These are phyloP conservation scores for Sporisorium iseilematis-ciliati DNA, from an alignment of 1,284 basidiomycete genomes.

Conservation along the genomic window DNA sequence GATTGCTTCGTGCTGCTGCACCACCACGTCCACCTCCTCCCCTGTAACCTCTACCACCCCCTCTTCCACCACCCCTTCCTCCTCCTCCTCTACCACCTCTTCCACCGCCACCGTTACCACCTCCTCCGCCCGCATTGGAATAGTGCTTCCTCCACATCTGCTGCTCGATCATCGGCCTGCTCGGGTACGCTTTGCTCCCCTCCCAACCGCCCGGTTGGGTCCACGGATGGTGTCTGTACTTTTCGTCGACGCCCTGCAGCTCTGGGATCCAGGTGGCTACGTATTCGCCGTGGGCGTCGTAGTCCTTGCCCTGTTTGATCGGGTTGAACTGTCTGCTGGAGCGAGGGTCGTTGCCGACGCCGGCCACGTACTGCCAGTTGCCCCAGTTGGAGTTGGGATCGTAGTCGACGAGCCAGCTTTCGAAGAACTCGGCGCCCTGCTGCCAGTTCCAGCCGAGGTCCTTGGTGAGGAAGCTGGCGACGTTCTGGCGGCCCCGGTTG, in stretches of 20 bases:
- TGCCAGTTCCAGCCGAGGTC: constrained; percentile 62
- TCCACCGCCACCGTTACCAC: constrained; percentile 71
- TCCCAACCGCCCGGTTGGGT: constrained; percentile 9
- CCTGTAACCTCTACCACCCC: constrained; percentile 24
- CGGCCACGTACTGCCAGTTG: constrained; percentile 64
- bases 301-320: constrained; percentile 64
- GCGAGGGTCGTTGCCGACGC: constrained; percentile 64
- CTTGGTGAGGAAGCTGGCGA: constrained; percentile 59
- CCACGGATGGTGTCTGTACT: constrained; percentile 59
- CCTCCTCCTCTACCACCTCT: constrained; percentile 68
- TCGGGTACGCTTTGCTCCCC: constrained; percentile 43
- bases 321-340: constrained; percentile 62
- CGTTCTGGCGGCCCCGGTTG: constrained; percentile 70
- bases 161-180: constrained; percentile 53
- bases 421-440: constrained; percentile 61
- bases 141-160: constrained; percentile 61
- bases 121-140: constrained; percentile 25
- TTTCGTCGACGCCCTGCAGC: constrained; percentile 18
- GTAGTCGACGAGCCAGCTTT: constrained; percentile 57
- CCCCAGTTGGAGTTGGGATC: constrained; percentile 58
- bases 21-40: constrained; percentile 26
- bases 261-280: constrained; percentile 55
- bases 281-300: constrained; percentile 53
- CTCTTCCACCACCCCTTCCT: constrained; percentile 67
- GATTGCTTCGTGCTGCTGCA: constrained; percentile 13